Percentiles rank a stretch among this genome's conserved stretches.
Evolutionary conservation across 2,329 filamentous ascomycete genomes (phyloP).

Genomic region (Delphinella strobiligena): DNA sequence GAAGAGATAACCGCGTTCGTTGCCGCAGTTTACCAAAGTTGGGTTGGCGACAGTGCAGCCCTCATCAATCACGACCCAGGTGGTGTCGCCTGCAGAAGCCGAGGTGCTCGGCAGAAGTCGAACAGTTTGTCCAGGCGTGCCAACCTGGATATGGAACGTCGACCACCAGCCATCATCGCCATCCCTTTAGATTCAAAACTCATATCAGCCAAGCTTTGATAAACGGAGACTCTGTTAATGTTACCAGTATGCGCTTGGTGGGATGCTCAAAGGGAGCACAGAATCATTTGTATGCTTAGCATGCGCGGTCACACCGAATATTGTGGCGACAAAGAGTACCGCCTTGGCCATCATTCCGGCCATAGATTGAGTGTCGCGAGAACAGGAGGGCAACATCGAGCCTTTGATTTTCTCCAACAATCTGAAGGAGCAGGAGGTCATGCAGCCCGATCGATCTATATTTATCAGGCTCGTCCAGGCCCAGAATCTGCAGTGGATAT

Average conservation of each 20-base stretch:
- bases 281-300: neutral
- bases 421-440: too few relatives aligned
- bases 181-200: constrained; percentile 16
- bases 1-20: constrained; percentile 18
- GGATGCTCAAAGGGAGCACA: constrained; percentile 1
- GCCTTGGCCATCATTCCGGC: neutral
- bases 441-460: too few relatives aligned
- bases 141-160: constrained; percentile 28
- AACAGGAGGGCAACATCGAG: too few relatives aligned
- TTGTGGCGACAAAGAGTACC: neutral
- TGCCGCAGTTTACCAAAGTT: constrained; percentile 17
- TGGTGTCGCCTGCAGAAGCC: constrained; percentile 11
- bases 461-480: too few relatives aligned
- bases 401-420: too few relatives aligned
- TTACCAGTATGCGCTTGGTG: constrained; percentile 6
- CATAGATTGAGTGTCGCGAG: neutral
- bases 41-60: constrained; percentile 15
- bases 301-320: neutral
- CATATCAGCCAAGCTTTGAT: neutral
- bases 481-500: too few relatives aligned
- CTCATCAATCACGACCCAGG: constrained; percentile 14
- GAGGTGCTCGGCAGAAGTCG: constrained; percentile 15
- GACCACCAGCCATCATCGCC: constrained; percentile 31
- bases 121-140: constrained; percentile 23
- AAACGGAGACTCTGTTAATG: neutral